Percentiles rank a stretch among this genome's conserved stretches.
Evolutionary conservation across 2,329 filamentous ascomycete genomes (phyloP).

Genomic region (Clathrospora elynae): DNA sequence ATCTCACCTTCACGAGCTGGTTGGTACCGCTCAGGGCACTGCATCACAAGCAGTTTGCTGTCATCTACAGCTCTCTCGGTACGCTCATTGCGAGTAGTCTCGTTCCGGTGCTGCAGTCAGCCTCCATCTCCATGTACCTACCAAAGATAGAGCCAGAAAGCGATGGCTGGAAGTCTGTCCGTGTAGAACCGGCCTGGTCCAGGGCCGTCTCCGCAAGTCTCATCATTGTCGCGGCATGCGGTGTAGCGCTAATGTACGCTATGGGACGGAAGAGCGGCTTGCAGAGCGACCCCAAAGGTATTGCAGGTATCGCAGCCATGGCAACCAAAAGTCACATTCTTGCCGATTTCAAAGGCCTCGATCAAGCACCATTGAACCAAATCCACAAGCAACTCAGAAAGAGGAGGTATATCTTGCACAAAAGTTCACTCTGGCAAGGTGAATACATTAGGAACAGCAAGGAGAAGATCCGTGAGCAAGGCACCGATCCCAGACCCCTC

Average conservation of each 20-base stretch:
- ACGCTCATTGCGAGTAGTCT: conserved; percentile 70
- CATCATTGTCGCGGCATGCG: conserved; percentile 62
- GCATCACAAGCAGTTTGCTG: conserved; percentile 68
- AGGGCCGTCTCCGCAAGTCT: conserved; percentile 64
- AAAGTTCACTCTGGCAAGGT: conserved; percentile 72
- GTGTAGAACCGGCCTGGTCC: conserved; percentile 64
- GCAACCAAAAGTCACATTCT: conserved; percentile 74
- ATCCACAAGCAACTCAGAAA: conserved; percentile 71
- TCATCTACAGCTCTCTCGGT: conserved; percentile 68
- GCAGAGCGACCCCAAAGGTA: conserved; percentile 70
- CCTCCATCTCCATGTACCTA: conserved; percentile 64
- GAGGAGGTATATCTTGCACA: conserved; percentile 70
- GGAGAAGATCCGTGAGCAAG: conserved; percentile 54
- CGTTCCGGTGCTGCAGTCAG: conserved; percentile 70
- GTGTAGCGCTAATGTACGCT: conserved; percentile 63
- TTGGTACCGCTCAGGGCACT: conserved; percentile 68
- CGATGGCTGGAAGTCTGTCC: conserved; percentile 58
- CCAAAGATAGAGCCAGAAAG: conserved; percentile 55
- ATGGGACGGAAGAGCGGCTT: conserved; percentile 69
- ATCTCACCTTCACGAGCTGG: conserved; percentile 70
- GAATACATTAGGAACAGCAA: conserved; percentile 57
- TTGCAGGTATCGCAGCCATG: conserved; percentile 76
- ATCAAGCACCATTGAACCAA: conserved; percentile 67
- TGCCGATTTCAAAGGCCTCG: conserved; percentile 74
- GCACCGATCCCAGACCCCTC: conserved; percentile 64